A percentile compares a stretch with the other conserved stretches of the same genome.
These are phyloP conservation scores for Apiospora marii DNA, from an alignment of 2,329 filamentous ascomycete genomes.

Conservation along the genomic window DNA sequence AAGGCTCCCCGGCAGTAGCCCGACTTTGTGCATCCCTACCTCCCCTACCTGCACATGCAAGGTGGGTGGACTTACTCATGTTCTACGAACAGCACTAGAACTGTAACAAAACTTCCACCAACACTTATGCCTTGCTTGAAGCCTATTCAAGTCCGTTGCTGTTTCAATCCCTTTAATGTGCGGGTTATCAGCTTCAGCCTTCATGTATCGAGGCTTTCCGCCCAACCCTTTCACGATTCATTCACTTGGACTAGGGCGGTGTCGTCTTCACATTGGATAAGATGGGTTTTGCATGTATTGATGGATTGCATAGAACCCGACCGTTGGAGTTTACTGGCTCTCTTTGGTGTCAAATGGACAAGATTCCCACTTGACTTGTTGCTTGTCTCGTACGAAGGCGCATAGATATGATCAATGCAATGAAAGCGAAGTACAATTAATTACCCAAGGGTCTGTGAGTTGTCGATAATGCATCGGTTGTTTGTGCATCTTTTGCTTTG, in stretches of 20 bases:
- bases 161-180: not conserved
- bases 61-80: not conserved
- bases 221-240: not conserved
- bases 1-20: not conserved
- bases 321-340: not conserved
- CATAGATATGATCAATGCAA: not conserved
- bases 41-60: too few relatives aligned
- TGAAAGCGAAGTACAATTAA: not conserved
- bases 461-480: not conserved
- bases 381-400: not conserved
- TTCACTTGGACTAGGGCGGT: not conserved
- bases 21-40: not conserved
- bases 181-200: not conserved
- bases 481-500: not conserved
- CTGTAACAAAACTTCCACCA: not conserved
- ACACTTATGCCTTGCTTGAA: conserved; percentile 2
- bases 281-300: not conserved
- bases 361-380: not conserved
- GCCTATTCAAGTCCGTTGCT: not conserved
- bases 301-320: not conserved
- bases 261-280: too few relatives aligned
- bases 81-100: too few relatives aligned
- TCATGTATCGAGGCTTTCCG: not conserved
- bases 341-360: not conserved
- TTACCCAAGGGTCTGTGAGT: not conserved